Conservation (phyloP, 108 stramenopile species). For the Pseudonitzschia pungens region DNA sequence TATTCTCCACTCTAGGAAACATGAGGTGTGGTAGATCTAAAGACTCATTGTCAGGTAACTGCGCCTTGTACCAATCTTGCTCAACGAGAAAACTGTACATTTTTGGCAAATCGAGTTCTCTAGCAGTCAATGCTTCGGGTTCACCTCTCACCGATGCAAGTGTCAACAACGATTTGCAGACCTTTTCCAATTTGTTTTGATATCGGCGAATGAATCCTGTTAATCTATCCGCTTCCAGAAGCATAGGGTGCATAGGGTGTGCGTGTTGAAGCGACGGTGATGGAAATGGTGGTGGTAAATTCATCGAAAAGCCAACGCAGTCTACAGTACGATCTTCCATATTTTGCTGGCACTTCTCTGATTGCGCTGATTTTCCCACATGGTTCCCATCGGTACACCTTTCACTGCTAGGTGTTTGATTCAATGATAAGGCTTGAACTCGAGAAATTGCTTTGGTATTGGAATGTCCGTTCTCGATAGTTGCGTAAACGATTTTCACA, state of each 20-base stretch:
- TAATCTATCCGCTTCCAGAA: constrained; percentile 29
- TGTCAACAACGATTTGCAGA: constrained; percentile 31
- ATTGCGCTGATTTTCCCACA: too few relatives aligned
- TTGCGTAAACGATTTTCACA: too few relatives aligned
- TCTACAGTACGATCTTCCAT: neutral
- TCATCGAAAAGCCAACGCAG: neutral
- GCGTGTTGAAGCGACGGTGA: neutral
- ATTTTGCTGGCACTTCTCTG: neutral
- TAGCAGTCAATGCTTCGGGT: constrained; percentile 7
- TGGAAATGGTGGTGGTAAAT: neutral
- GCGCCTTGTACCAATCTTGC: constrained; percentile 30
- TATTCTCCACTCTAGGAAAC: constrained; percentile 3
- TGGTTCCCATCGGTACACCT: too few relatives aligned
- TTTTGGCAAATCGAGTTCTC: constrained; percentile 16
- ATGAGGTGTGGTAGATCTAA: neutral
- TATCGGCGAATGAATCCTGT: constrained; percentile 33
- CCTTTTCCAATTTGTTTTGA: constrained; percentile 34
- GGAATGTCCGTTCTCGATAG: neutral
- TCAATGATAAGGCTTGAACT: too few relatives aligned
- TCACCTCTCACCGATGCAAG: constrained; percentile 11
- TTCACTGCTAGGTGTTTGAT: too few relatives aligned
- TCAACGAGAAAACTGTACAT: constrained; percentile 21
- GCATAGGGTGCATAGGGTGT: constrained; percentile 22
- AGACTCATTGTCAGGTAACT: neutral
- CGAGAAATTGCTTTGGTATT: too few relatives aligned